These are phyloP conservation scores for Fusarium bulbicola DNA, from an alignment of 2,329 filamentous ascomycete species.

Conservation along the genomic window DNA sequence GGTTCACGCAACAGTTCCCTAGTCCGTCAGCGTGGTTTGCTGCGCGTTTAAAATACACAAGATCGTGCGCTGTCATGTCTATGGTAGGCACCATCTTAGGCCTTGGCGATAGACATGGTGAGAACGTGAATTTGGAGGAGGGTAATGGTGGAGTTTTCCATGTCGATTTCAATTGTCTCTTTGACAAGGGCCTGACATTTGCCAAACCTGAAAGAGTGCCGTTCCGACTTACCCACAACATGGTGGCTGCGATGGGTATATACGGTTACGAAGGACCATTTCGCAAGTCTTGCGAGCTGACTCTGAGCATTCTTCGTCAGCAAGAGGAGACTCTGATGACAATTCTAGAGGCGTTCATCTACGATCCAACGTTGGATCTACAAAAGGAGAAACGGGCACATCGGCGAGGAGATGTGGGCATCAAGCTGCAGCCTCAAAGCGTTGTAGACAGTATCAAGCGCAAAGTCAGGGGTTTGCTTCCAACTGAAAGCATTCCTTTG, in stretches of 20 bases:
- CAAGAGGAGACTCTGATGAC: conserved; percentile 98
- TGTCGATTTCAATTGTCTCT: conserved; percentile 99
- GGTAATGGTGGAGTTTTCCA: conserved; percentile 94
- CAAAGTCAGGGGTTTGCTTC: conserved; percentile 85
- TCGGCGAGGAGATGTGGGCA: conserved; percentile 50
- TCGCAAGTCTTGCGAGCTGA: conserved; percentile 88
- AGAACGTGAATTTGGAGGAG: conserved; percentile 96
- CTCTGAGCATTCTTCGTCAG: conserved; percentile 82
- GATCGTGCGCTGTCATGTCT: conserved; percentile 98
- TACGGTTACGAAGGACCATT: conserved; percentile 96
- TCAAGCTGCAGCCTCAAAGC: conserved; percentile 68
- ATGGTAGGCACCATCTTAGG: conserved; percentile 97
- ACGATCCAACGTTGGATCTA: conserved; percentile 95
- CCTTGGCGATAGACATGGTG: conserved; percentile 92
- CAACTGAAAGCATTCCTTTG: conserved; percentile 89
- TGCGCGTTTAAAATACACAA: conserved; percentile 87
- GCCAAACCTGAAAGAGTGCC: conserved; percentile 94
- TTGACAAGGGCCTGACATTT: conserved; percentile 97
- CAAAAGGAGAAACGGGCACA: conserved; percentile 69
- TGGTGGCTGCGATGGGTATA: conserved; percentile 96
- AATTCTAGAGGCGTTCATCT: conserved; percentile 94
- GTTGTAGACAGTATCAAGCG: conserved; percentile 89
- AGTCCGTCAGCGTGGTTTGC: conserved; percentile 93
- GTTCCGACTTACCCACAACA: conserved; percentile 97
- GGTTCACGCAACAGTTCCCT: conserved; percentile 96